Percentiles rank a stretch among this genome's conserved stretches.
phyloP scores from a whole-genome alignment of 805 yeast species.

The Pichia occidentalis region DNA sequence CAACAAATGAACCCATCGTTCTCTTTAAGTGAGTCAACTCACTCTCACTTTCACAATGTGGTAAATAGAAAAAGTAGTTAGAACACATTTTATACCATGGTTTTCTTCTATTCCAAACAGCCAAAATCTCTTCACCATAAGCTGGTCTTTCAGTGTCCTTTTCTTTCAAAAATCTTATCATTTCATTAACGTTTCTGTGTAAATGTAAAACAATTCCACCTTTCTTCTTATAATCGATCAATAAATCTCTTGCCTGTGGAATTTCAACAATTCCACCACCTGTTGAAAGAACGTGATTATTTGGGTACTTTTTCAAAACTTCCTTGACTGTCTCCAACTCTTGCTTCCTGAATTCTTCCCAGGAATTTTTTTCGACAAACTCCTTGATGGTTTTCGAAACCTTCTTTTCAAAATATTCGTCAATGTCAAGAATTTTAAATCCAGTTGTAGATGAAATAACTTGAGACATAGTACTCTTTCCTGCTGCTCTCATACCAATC shows the following conservation, averaged over 20 bases:
- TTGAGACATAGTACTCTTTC: constrained; percentile 79
- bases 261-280: constrained; percentile 96
- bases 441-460: constrained; percentile 71
- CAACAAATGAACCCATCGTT: constrained; percentile 53
- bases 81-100: constrained; percentile 74
- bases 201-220: constrained; percentile 86
- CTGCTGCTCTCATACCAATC: constrained; percentile 98
- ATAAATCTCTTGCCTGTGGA: constrained; percentile 53
- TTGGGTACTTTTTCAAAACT: constrained; percentile 33
- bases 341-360: constrained; percentile 77
- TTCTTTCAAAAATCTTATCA: constrained; percentile 62
- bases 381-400: constrained; percentile 48
- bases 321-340: constrained; percentile 57
- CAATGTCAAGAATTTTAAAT: constrained; percentile 69
- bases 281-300: constrained; percentile 71
- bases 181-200: constrained; percentile 80
- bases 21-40: constrained; percentile 53
- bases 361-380: constrained; percentile 59
- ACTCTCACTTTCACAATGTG: constrained; percentile 51
- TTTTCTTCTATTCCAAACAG: constrained; percentile 82
- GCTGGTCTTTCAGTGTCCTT: constrained; percentile 85
- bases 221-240: constrained; percentile 45
- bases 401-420: constrained; percentile 56
- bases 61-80: constrained; percentile 68
- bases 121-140: constrained; percentile 67